phyloP scores from a whole-genome alignment of 208 protist species.

The Kentomonas sorsogonicus region DNA sequence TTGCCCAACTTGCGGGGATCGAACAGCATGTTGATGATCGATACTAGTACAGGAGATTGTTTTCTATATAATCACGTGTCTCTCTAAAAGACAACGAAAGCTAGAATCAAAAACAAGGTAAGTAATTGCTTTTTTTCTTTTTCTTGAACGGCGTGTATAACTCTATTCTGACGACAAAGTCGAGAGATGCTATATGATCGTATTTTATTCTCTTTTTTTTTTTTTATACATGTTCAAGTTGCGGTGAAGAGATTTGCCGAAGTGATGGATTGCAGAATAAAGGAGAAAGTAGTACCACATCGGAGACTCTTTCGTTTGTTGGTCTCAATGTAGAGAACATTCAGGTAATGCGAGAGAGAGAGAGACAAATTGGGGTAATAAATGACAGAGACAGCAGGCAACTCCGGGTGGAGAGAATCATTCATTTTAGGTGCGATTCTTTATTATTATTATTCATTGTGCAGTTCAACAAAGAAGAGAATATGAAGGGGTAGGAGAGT shows the following conservation, averaged over 20 bases:
- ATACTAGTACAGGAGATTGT: neutral
- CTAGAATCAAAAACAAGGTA: neutral
- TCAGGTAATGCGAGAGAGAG: too few relatives aligned
- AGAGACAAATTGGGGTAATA: too few relatives aligned
- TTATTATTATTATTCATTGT: too few relatives aligned
- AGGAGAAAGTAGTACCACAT: too few relatives aligned
- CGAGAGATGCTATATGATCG: neutral
- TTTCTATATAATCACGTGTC: neutral
- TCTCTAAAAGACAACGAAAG: neutral
- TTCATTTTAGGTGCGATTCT: too few relatives aligned
- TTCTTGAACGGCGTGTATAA: neutral
- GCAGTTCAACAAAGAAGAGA: too few relatives aligned
- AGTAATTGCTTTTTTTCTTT: slow-evolving; percentile 1
- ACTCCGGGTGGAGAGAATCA: too few relatives aligned
- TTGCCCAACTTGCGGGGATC: slow-evolving; percentile 46
- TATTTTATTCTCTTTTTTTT: neutral
- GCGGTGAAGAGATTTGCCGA: neutral
- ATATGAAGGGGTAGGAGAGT: too few relatives aligned
- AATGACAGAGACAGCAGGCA: too few relatives aligned
- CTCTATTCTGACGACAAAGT: neutral
- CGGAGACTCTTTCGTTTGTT: too few relatives aligned
- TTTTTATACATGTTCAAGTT: neutral
- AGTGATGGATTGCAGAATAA: neutral
- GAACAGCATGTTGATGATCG: slow-evolving; percentile 52
- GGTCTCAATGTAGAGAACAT: too few relatives aligned